Conservation (phyloP, 2,329 filamentous ascomycete genomes). For the Nothophoma quercina region DNA sequence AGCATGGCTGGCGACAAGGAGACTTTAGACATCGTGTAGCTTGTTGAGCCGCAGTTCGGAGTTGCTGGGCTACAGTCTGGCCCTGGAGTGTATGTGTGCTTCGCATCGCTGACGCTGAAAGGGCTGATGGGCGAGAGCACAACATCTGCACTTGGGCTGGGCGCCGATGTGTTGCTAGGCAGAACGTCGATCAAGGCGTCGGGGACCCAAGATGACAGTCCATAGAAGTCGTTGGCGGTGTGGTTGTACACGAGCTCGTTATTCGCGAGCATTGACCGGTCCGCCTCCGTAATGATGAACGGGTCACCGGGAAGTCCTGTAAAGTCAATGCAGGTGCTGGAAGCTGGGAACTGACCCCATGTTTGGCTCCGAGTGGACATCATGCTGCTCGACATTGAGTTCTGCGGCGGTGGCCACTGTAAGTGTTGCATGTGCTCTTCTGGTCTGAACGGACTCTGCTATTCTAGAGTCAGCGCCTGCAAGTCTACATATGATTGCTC, state of each 20-base stretch:
- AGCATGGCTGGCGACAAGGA: neutral
- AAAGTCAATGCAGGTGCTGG: neutral
- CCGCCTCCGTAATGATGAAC: slow-evolving; percentile 12
- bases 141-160: slow-evolving; percentile 19
- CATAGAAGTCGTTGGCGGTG: no score
- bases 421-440: slow-evolving; percentile 8
- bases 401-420: slow-evolving; percentile 15
- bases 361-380: neutral
- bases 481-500: no score
- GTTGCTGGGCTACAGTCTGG: slow-evolving; percentile 15
- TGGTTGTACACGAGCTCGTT: slow-evolving; percentile 18
- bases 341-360: neutral
- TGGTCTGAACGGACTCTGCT: slow-evolving; percentile 21
- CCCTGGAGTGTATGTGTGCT: slow-evolving; percentile 6
- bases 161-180: neutral
- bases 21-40: neutral
- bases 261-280: slow-evolving; percentile 9
- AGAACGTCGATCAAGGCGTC: neutral
- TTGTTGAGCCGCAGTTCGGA: slow-evolving; percentile 10
- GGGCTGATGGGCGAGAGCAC: slow-evolving; percentile 33
- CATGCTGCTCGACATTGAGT: neutral
- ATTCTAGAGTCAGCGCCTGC: slow-evolving; percentile 5
- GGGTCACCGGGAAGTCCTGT: slow-evolving; percentile 9
- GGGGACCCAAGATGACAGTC: no score
- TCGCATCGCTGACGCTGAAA: slow-evolving; percentile 29